A percentile compares a stretch with the other conserved stretches of the same genome.
Evolutionary conservation across 805 yeast species (phyloP).

Genomic region (Dipodascus albidus): DNA sequence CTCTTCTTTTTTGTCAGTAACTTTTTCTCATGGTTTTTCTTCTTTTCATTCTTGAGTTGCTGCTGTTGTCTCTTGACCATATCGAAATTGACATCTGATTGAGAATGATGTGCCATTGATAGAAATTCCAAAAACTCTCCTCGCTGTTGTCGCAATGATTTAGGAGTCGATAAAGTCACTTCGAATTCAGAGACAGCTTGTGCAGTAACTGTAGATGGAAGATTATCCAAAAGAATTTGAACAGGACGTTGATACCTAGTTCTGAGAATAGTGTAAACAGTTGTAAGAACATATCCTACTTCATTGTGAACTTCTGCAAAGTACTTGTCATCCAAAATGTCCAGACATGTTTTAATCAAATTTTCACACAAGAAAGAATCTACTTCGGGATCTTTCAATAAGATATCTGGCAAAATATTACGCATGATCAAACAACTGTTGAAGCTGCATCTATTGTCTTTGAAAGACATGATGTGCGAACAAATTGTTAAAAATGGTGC

Average conservation of each 20-base stretch:
- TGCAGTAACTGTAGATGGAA: constrained; percentile 35
- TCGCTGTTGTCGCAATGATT: constrained; percentile 65
- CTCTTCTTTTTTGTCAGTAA: not conserved
- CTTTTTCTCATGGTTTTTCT: not conserved
- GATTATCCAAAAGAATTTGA: constrained; percentile 38
- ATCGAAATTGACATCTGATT: not conserved
- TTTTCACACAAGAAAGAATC: constrained; percentile 56
- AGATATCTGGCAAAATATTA: constrained; percentile 56
- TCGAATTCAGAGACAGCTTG: constrained; percentile 56
- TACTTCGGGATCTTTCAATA: constrained; percentile 61
- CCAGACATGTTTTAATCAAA: constrained; percentile 57
- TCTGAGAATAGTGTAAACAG: constrained; percentile 63
- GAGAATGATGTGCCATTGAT: not conserved
- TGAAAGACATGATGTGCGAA: constrained; percentile 66
- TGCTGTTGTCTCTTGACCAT: not conserved
- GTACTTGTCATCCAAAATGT: constrained; percentile 59
- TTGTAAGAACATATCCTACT: constrained; percentile 80
- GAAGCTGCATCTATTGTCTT: constrained; percentile 86
- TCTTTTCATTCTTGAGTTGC: not conserved
- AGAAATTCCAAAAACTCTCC: constrained; percentile 62
- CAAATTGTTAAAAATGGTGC: constrained; percentile 70
- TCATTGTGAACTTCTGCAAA: constrained; percentile 83
- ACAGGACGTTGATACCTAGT: constrained; percentile 61
- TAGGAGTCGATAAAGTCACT: constrained; percentile 45
- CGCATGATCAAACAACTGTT: constrained; percentile 77